Evolutionary conservation across 768 basidiomycete species (phyloP).

Genomic region (Daedalea quercina): DNA sequence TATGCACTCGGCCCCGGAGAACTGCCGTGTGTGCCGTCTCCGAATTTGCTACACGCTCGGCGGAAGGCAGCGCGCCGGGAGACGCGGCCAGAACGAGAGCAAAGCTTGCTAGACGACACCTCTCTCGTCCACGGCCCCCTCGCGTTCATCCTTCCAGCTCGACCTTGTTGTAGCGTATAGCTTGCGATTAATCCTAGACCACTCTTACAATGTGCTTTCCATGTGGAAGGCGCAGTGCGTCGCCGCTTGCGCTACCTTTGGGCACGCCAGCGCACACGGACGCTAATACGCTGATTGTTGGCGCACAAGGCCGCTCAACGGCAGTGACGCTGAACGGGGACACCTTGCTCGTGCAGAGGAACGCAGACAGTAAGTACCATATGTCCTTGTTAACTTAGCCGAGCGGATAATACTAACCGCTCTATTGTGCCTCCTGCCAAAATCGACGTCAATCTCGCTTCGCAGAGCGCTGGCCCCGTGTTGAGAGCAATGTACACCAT

Average conservation of each 20-base stretch:
- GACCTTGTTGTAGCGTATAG: neutral
- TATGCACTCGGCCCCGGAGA: no score
- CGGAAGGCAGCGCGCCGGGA: no score
- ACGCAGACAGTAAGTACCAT: slow-evolving; percentile 11
- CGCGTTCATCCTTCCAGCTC: neutral
- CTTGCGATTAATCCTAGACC: neutral
- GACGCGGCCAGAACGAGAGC: no score
- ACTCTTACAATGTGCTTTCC: neutral
- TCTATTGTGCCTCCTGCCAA: neutral
- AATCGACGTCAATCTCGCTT: neutral
- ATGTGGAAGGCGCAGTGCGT: neutral
- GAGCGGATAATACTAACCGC: neutral
- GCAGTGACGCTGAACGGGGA: slow-evolving; percentile 24
- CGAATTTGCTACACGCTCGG: no score
- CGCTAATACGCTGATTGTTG: slow-evolving; percentile 10
- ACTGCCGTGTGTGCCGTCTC: no score
- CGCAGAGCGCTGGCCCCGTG: slow-evolving; percentile 18
- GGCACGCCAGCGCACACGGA: neutral
- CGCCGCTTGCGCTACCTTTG: neutral
- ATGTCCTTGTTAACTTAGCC: neutral
- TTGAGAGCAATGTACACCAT: slow-evolving; percentile 36
- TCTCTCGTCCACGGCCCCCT: neutral
- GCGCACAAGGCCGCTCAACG: slow-evolving; percentile 8
- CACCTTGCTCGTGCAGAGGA: slow-evolving; percentile 21
- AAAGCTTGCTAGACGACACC: neutral